Evolutionary conservation across 2,329 filamentous ascomycete species (phyloP).

Genomic region (Cercospora nicotianae): DNA sequence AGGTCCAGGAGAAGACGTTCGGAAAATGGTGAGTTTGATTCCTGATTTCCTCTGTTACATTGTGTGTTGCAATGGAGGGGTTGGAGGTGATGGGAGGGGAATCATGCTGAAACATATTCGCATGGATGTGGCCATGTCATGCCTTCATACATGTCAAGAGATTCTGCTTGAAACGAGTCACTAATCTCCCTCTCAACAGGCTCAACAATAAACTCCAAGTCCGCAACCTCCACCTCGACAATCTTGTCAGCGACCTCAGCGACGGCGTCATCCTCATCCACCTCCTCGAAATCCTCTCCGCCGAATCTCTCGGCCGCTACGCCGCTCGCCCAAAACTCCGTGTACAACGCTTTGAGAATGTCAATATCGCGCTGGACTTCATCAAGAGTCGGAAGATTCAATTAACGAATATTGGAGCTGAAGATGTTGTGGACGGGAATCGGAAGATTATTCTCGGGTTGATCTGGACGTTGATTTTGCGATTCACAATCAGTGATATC

Average conservation of each 20-base stretch:
- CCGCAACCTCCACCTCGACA: conserved; percentile 76
- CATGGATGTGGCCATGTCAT: not conserved
- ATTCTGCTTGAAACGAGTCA: not conserved
- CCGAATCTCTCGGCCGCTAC: conserved; percentile 93
- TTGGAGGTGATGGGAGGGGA: not conserved
- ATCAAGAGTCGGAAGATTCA: conserved; percentile 88
- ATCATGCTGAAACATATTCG: not conserved
- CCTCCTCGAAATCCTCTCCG: conserved; percentile 91
- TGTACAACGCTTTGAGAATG: conserved; percentile 97
- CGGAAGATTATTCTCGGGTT: conserved; percentile 94
- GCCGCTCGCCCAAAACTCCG: conserved; percentile 93
- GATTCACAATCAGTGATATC: conserved; percentile 98
- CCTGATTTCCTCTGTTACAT: too few relatives aligned
- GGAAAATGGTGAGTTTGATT: conserved; percentile 76
- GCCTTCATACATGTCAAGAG: not conserved
- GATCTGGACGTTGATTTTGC: conserved; percentile 96
- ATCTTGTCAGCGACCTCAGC: conserved; percentile 84
- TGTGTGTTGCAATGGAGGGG: not conserved
- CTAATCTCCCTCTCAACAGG: conserved; percentile 48
- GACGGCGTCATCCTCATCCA: conserved; percentile 96
- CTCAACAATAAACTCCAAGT: conserved; percentile 90
- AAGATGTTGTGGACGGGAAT: conserved; percentile 97
- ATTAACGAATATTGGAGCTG: conserved; percentile 97
- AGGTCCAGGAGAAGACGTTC: conserved; percentile 89
- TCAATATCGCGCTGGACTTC: conserved; percentile 91